Percentiles rank a stretch among this genome's conserved stretches.
Evolutionary conservation across 1,284 basidiomycete species (phyloP).

Genomic region (Spongiforma sp.): DNA sequence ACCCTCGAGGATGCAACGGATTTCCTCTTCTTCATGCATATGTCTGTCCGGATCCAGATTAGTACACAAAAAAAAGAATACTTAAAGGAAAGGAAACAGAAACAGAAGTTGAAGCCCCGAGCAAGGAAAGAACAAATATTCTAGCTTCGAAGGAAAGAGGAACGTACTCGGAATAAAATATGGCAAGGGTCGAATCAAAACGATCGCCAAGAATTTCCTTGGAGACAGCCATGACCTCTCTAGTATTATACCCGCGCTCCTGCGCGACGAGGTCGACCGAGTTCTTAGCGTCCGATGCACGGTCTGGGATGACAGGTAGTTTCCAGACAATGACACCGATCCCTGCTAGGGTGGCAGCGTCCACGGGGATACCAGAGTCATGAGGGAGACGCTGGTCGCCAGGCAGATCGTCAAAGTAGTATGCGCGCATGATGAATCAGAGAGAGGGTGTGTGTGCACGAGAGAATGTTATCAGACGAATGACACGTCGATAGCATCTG

Average conservation of each 20-base stretch:
- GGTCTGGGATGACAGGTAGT: conserved; percentile 63
- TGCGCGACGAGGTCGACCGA: conserved; percentile 64
- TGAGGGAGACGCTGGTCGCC: conserved; percentile 83
- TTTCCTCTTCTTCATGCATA: conserved; percentile 92
- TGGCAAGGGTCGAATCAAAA: conserved; percentile 81
- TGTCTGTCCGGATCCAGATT: too few relatives aligned
- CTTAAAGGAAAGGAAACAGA: too few relatives aligned
- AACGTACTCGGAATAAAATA: conserved; percentile 80
- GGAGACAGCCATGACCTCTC: conserved; percentile 77
- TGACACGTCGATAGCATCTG: too few relatives aligned
- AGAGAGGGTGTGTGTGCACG: too few relatives aligned
- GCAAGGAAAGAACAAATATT: too few relatives aligned
- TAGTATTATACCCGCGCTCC: conserved; percentile 77
- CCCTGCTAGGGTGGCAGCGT: conserved; percentile 49
- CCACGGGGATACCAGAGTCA: conserved; percentile 62
- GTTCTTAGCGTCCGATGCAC: conserved; percentile 51
- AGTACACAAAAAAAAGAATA: too few relatives aligned
- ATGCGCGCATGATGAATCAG: conserved; percentile 65
- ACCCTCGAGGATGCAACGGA: conserved; percentile 82
- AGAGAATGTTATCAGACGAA: too few relatives aligned
- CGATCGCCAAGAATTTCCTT: conserved; percentile 76
- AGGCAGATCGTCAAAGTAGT: conserved; percentile 79
- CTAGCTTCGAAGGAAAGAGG: background rate
- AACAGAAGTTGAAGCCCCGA: too few relatives aligned
- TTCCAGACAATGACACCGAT: conserved; percentile 69